Evolutionary conservation across 164 flowering plant species (phyloP).

Genomic region (Nymphaea colorata): DNA sequence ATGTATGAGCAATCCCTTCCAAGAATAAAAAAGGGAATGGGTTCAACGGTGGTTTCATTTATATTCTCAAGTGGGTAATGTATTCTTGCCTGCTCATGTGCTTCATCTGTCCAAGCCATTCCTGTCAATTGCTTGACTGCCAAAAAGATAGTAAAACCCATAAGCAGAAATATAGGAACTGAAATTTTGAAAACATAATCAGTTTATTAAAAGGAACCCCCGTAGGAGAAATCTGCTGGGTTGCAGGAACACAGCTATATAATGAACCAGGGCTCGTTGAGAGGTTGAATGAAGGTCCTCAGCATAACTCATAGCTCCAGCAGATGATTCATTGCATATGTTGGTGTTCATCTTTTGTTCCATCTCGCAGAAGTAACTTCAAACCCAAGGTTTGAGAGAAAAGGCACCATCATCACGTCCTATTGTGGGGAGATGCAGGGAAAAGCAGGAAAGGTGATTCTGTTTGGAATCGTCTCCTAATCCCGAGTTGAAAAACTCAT

Average conservation of each 20-base stretch:
- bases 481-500: not conserved
- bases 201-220: not conserved
- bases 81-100: conserved; percentile 85
- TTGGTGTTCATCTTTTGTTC: conserved; percentile 18
- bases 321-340: conserved; percentile 10
- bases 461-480: conserved; percentile 18
- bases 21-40: not conserved
- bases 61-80: conserved; percentile 84
- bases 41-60: not conserved
- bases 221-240: conserved; percentile 32
- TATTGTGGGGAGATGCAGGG: conserved; percentile 22
- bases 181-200: not conserved
- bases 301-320: conserved; percentile 22
- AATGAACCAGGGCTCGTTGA: conserved; percentile 88
- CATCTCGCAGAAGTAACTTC: conserved; percentile 18
- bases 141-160: not conserved
- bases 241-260: conserved; percentile 50
- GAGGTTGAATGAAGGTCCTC: conserved; percentile 64
- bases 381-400: conserved; percentile 35
- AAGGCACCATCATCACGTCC: conserved; percentile 18
- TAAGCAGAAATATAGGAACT: conserved; percentile 1
- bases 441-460: conserved; percentile 19
- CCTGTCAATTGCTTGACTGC: conserved; percentile 57
- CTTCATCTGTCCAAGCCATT: conserved; percentile 77
- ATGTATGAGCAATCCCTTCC: not conserved